Evolutionary conservation across 2,329 filamentous ascomycete genomes (phyloP), one percentile per base, ranked within the genome.

Genomic region (Fusarium torulosum): DNA sequence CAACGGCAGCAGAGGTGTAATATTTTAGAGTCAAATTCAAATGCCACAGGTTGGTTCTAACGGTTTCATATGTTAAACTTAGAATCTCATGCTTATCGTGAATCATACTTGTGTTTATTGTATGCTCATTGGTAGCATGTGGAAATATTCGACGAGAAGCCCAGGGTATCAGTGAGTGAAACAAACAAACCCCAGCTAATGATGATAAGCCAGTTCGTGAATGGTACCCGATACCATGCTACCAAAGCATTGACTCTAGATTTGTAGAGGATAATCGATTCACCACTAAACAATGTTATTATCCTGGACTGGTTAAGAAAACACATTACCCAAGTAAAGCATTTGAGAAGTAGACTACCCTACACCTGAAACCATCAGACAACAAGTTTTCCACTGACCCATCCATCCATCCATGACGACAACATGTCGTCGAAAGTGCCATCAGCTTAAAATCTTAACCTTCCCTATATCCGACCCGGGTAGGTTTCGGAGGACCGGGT

Each of bases 401-500:
- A 8, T 35, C 31, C 17, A 3, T 40, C 27, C 27, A 15, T 43
- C 37, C 20, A 69, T 67, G 55, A 66, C 46, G 43, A 59, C 51
- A 52, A 51, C 19, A 66, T 35, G 29, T 67, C 41, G 29, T 67
- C 41, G 59, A 56, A 61, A 29, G 20, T 25, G 38, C 19, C 37
- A 27, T 38, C 17, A 40, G 27, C 44, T 20, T 20, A 43, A 58
- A 11, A 23, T 25, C 44, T 45, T 25, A 43, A 54, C 20, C 33
- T 35, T 35, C 33, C 33, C 33, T 50, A 35, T 42, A 67, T 20
- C 53, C 63, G 53, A 44, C 10, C 46, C 53, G 59, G 43, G 29
- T 43, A 49, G 66, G 43, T 49, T 31, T 52, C 53, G 53, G 47
- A 42, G n/a, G 29, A 42, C 66, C 54, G 60, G 65, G 43, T 44